A percentile compares a stretch with the other conserved stretches of the same genome.
Evolutionary conservation across 805 yeast species (phyloP).

Genomic region (Brettanomyces nanus): DNA sequence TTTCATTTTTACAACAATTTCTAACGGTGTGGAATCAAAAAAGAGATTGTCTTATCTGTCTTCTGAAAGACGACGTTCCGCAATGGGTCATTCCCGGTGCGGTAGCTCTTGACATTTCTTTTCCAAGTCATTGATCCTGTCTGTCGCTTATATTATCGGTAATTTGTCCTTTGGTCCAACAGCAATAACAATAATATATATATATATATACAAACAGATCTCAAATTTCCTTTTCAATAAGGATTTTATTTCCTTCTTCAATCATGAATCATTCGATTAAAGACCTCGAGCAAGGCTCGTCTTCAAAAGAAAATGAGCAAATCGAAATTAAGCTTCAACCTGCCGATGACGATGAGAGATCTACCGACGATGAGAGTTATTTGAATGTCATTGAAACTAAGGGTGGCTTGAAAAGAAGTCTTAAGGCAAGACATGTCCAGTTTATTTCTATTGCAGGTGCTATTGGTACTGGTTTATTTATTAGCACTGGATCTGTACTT

Average conservation of each 20-base stretch:
- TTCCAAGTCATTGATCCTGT: constrained; percentile 33
- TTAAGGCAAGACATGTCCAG: constrained; percentile 44
- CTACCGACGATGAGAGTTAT: background rate
- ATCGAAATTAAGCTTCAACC: background rate
- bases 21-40: too few species aligned
- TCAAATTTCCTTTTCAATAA: constrained; percentile 5
- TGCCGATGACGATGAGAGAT: background rate
- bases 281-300: background rate
- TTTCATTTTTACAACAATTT: too few species aligned
- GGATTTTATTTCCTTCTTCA: constrained; percentile 4
- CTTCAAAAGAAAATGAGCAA: background rate
- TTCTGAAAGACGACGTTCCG: too few species aligned
- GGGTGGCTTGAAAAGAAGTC: constrained; percentile 25
- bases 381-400: background rate
- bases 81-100: too few species aligned
- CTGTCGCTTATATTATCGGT: constrained; percentile 21
- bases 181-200: too few species aligned
- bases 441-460: constrained; percentile 68
- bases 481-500: constrained; percentile 39
- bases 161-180: constrained; percentile 6
- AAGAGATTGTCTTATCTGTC: too few species aligned
- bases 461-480: constrained; percentile 57
- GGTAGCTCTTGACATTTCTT: too few species aligned
- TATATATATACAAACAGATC: background rate
- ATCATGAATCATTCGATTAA: background rate